phyloP scores from a whole-genome alignment of 352 stramenopile genomes.

The Globisporangium abappressorium region DNA sequence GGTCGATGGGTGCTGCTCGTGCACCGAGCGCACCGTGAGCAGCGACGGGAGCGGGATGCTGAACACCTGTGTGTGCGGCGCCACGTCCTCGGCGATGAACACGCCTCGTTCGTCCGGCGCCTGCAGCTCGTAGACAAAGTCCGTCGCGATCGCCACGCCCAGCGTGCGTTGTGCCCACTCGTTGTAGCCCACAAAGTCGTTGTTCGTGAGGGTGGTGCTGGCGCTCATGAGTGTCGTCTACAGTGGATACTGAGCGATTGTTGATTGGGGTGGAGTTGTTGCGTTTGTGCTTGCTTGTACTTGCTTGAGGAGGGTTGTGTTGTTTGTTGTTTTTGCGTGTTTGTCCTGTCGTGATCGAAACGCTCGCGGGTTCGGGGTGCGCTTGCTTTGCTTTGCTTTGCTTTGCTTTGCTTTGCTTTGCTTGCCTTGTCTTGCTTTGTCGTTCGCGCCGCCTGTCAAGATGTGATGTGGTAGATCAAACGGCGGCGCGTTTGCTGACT shows the following conservation, averaged over 20 bases:
- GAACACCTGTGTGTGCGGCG: slow-evolving; percentile 67
- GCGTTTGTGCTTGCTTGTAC: not conserved
- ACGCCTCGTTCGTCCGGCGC: slow-evolving; percentile 62
- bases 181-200: slow-evolving; percentile 71
- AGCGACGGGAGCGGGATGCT: slow-evolving; percentile 58
- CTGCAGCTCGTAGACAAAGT: slow-evolving; percentile 81
- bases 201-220: not conserved
- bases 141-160: slow-evolving; percentile 55
- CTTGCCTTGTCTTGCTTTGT: not conserved
- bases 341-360: slow-evolving; percentile 2
- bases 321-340: slow-evolving; percentile 5
- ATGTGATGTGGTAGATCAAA: not conserved
- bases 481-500: not conserved
- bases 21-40: slow-evolving; percentile 46
- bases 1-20: slow-evolving; percentile 17
- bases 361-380: not conserved
- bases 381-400: not conserved
- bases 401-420: not conserved
- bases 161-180: slow-evolving; percentile 61
- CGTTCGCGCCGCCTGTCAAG: not conserved
- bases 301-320: slow-evolving; percentile 1
- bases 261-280: slow-evolving; percentile 1
- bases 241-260: not conserved
- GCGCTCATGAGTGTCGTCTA: not conserved
- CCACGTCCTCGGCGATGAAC: slow-evolving; percentile 79